These are phyloP conservation scores for Trametes sp. DNA, from an alignment of 1,284 basidiomycete genomes.

Conservation along the genomic window DNA sequence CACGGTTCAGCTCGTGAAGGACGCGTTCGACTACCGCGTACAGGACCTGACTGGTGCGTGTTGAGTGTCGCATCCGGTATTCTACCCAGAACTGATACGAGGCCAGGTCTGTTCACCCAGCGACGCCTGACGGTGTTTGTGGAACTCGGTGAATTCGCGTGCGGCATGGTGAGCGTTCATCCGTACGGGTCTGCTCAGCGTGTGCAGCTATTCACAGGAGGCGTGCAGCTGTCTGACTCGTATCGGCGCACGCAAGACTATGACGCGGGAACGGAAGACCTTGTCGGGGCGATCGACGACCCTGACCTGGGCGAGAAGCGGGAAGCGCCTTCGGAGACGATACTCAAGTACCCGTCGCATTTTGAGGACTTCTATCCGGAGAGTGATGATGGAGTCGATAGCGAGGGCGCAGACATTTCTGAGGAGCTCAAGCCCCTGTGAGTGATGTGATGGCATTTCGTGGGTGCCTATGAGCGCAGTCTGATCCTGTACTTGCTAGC, in stretches of 20 bases:
- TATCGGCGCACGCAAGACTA: background rate
- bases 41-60: background rate
- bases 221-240: background rate
- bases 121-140: slow-evolving; percentile 28
- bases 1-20: slow-evolving; percentile 14
- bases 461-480: too few relatives aligned
- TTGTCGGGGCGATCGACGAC: background rate
- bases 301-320: background rate
- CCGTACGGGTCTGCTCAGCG: background rate
- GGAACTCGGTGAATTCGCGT: slow-evolving; percentile 32
- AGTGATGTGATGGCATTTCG: background rate
- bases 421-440: slow-evolving; percentile 19
- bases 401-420: background rate
- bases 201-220: background rate
- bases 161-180: slow-evolving; percentile 29
- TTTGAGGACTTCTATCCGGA: slow-evolving; percentile 21
- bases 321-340: slow-evolving; percentile 7
- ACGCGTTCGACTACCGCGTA: slow-evolving; percentile 13
- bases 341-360: slow-evolving; percentile 17
- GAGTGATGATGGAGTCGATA: slow-evolving; percentile 14
- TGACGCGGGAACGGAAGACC: background rate
- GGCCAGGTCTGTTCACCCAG: slow-evolving; percentile 35
- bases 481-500: background rate
- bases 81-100: too few relatives aligned
- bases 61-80: background rate